Evolutionary conservation across 768 basidiomycete species (phyloP), one percentile per base, ranked within the genome.

Genomic region (Amanita rubescens): DNA sequence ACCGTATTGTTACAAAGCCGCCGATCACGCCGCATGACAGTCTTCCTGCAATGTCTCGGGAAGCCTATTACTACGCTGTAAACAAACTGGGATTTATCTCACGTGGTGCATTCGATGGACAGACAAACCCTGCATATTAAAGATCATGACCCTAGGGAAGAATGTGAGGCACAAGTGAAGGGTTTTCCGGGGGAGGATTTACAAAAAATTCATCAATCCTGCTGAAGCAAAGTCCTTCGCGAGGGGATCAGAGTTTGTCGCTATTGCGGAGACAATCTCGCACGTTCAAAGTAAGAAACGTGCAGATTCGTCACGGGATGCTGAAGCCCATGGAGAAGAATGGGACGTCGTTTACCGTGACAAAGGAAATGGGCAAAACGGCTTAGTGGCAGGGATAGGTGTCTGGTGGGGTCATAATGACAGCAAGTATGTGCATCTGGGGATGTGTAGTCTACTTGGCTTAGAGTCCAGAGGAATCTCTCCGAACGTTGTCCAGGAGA

Each of bases 321-420:
- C 71, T 9, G 56, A 60, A 24, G 70, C n/a, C n/a, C n/a, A 72
- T 25, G 71, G 71, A 11, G 10, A 53, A 6, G 60, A 52, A 30
- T 72, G 63, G 59, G 68, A 73, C 50, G 70, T 87, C 11, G 93
- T 93, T 1, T 95, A 90, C 60, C 84, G 78, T 17, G 94, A 97
- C 58, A 81, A 79, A 61, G 81, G 84, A 2, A 97, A 97, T 63
- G 94, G 94, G 0, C 69, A 82, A 62, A 30, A 25, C 2, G 80
- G 77, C 1, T 77, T 87, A 0, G 58, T 78, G 38, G 94, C 91
- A 1, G n/a, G n/a, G n/a, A n/a, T n/a, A n/a, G n/a, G n/a, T n/a
- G n/a, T 97, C 0, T 97, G 84, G 82, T 97, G 90, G 89, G 90
- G 85, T 0, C 67, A 63, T 9, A 63, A 75, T 54, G 87, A 92